These are phyloP conservation scores for Primulina huaijiensis DNA, from an alignment of 257 asterid species.

Conservation along the genomic window DNA sequence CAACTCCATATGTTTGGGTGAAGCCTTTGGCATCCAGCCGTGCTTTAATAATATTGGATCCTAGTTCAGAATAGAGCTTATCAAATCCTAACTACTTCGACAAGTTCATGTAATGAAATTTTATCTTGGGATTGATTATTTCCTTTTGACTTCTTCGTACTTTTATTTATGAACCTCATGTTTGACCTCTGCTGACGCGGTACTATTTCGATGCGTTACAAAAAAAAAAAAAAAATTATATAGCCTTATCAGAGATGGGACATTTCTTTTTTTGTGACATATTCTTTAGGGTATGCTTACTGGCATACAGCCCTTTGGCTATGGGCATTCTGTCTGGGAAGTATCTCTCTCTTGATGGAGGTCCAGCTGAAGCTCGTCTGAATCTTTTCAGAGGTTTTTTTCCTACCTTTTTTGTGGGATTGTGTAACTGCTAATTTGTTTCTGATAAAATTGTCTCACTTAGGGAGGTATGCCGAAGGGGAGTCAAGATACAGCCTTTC, in stretches of 20 bases:
- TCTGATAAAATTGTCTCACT: constrained; percentile 20
- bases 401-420: constrained; percentile 15
- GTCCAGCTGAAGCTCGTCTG: constrained; percentile 56
- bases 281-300: constrained; percentile 41
- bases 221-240: not conserved
- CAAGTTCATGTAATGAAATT: not conserved
- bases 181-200: not conserved
- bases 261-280: constrained; percentile 4
- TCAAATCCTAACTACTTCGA: too few relatives aligned
- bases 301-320: constrained; percentile 94
- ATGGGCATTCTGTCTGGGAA: constrained; percentile 95
- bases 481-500: constrained; percentile 83
- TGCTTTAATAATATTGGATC: too few relatives aligned
- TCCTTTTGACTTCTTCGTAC: not conserved
- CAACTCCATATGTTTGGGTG: too few relatives aligned
- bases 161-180: not conserved
- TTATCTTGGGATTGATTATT: not conserved
- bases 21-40: too few relatives aligned
- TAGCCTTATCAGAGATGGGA: constrained; percentile 2
- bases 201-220: not conserved
- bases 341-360: constrained; percentile 57
- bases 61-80: too few relatives aligned
- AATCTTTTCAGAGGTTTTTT: constrained; percentile 74
- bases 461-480: constrained; percentile 85
- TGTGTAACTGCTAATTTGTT: constrained; percentile 14